Base-by-base conservation (phyloP, 1,139 yeast species). In the Candida gigantensis region DNA sequence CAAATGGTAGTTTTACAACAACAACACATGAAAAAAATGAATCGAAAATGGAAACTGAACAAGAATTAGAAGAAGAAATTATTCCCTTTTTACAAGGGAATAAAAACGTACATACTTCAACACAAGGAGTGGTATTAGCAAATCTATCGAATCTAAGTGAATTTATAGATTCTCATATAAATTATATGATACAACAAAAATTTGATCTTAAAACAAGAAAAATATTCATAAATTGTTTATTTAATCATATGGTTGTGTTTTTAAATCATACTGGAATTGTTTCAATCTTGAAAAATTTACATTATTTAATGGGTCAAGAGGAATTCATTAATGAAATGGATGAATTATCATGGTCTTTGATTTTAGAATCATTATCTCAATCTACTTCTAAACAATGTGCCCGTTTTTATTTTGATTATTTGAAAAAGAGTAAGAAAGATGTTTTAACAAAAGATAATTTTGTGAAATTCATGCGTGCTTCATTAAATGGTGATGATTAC, bases 241-340 rank as follows among this genome's bases (percentile, higher is more conserved):
- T 71, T 17, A 60, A 65, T 41, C 75, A 69, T 45, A 47, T 67
- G 15, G 55, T 53, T 28, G 38, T 59, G 11, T 53, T 60, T 40
- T 74, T 68, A 40, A 68, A 68, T 42, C 62, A 65, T 33, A 52
- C 67, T 0, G 73, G 67, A 0, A 45, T 59, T 2, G 54, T 56
- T 0, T 45, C 51, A 25, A 59, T 57, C 0, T 45, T 70, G 9
- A 34, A 41, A 3, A 46, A 47, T 5, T 36, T 67, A 6, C 50
- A 55, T 19, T 39, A 45, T 13, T 4, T 18, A 17, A 16, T 50
- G 12, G 54, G 62, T 30, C 37, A 48, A 0, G 31, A 41, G 4
- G 31, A 41, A 4, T 47, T 56, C 19, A 15, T 42, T 8, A 17
- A 24, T 1, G 50, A 54, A 9, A 47, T 68, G 3, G 52, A 65